A percentile compares a stretch with the other conserved stretches of the same genome.
These are phyloP conservation scores for Neurospora sp. DNA, from an alignment of 495 filamentous ascomycete genomes.

Conservation along the genomic window DNA sequence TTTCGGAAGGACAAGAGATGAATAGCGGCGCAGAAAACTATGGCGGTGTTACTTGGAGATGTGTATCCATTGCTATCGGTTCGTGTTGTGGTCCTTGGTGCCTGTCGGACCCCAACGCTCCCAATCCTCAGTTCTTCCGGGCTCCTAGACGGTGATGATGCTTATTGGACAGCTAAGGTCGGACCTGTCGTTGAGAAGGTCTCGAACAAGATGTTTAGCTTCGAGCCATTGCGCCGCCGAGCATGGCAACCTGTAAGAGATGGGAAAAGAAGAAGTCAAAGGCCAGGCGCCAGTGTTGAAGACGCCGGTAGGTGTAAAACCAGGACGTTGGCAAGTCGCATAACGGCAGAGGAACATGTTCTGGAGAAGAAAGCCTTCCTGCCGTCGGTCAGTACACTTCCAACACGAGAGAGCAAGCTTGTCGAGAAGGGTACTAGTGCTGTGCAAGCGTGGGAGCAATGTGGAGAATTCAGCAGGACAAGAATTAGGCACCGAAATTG, in stretches of 20 bases:
- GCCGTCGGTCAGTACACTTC: neutral
- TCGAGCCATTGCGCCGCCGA: neutral
- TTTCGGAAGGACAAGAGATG: neutral
- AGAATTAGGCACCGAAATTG: neutral
- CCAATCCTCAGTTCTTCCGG: neutral
- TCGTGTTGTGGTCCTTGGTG: neutral
- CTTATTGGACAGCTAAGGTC: neutral
- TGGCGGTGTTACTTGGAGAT: neutral
- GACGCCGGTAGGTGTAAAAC: neutral
- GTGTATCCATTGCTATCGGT: neutral
- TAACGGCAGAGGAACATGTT: neutral
- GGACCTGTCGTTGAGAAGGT: neutral
- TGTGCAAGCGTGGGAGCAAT: neutral
- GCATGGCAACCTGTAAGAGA: neutral
- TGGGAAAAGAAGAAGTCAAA: neutral
- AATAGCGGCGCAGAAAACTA: neutral
- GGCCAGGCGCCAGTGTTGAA: neutral
- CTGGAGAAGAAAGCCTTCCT: neutral
- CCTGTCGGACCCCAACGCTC: neutral
- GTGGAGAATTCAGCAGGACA: neutral
- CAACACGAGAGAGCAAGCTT: neutral
- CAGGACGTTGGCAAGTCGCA: neutral
- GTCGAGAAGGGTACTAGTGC: neutral
- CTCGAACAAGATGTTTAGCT: neutral
- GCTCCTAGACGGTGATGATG: neutral